Evolutionary conservation across 306 rosid genomes (phyloP), one percentile per base, ranked within the genome.

Genomic region (Trifolium dubium): DNA sequence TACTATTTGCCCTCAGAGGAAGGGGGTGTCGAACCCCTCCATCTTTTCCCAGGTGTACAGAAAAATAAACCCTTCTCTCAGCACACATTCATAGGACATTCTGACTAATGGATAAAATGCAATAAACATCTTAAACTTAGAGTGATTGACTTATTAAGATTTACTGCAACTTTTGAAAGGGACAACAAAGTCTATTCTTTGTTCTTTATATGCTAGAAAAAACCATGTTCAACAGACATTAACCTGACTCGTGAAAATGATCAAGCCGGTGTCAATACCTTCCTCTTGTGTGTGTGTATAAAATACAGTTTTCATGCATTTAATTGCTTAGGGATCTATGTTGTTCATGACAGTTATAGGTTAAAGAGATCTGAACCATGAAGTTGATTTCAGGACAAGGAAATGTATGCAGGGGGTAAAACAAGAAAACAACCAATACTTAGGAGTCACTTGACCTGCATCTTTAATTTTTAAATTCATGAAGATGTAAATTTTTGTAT

Each of bases 391-490:
- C 69, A 10, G 10, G 50, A 64, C 69, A 35, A 39, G 29, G 32
- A 64, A 17, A 64, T 64, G 49, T 37, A 63, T 62, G 47, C 8
- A 15, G 40, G 47, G 47, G n/a, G 12, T 62, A 35, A 31, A 62
- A 62, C 46, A 34, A 12, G 67, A 34, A 62, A 35, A 61, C 67
- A 35, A 34, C 46, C 13, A 62, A 34, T 62, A 62, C 29, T 4
- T 58, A 58, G 46, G 17, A 39, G 17, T 39, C 8, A 15, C 31
- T 15, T 64, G 39, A 29, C 10, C 29, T 18, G 2, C 69, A 64
- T 39, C 32, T 71, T 34, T 10, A 58, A n/a, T 65, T 43, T 61
- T 72, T 78, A 44, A 61, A 50, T 79, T 50, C 18, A 63, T 54
- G 43, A 32, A 40, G 7, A 14, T 43, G 35, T 56, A 11, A 10